Base-by-base conservation (phyloP, 768 basidiomycete species). In the Leccinum aurantiacum region DNA sequence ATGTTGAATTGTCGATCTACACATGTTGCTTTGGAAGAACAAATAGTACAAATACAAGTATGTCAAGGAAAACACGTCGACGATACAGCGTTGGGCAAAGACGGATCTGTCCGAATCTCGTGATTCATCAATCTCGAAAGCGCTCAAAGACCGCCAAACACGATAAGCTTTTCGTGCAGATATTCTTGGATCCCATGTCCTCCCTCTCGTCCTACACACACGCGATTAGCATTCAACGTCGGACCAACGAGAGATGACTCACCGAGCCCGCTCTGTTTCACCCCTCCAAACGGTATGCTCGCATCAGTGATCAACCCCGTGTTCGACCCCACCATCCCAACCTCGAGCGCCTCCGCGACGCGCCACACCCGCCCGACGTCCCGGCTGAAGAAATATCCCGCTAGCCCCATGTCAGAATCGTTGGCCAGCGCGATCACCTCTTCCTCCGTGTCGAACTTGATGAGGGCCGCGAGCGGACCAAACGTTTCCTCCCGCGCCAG, bases 311-410 rank as follows among this genome's bases (percentile, higher is more conserved):
- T 84, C 58, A 87, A 54, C 3, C 90, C 90, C 1, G 91, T 91
- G 74, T 95, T 95, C 52, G 83, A 80, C 33, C 91, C 92, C 24
- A 95, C 92, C 87, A 89, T 98, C 5, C 95, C 96, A 6, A 95
- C 93, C 75, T 99, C 93, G 29, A 98, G 79, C 64, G 82, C 89
- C 78, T 97, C 97, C 15, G 95, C 93, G 17, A 99, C 95, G 46
- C 96, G 84, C 91, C 93, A 98, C 47, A 92, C 88, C 41, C 95
- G 78, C 3, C 93, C 91, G 6, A 97, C 80, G 70, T 98, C 96
- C 41, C 85, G 75, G 37, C 86, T 84, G 80, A 87, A 99, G 80
- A 98, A 95, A 76, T 98, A 97, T 5, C 95, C 95, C 19, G 96
- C 94, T 24, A 99, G 80, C 0, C 97, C 97, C 27, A 90, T 84